Conservation (phyloP, 1,139 yeast genomes). For the Suhomyces wounanorum region DNA sequence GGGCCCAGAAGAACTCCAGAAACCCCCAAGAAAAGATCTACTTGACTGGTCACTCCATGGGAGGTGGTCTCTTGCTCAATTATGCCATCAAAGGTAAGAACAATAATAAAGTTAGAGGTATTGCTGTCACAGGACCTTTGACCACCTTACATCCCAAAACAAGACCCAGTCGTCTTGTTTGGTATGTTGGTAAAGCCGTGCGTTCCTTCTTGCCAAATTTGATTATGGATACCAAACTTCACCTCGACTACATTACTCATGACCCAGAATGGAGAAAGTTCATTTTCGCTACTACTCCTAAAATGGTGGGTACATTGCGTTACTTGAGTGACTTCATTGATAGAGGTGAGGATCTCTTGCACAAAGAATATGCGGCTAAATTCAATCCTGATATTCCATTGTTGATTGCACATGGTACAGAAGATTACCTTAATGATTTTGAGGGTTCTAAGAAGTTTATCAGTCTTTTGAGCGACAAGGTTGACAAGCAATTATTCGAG, state of each 20-base stretch:
- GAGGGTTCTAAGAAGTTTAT: slow-evolving; percentile 54
- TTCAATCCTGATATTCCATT: slow-evolving; percentile 45
- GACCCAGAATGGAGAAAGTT: slow-evolving; percentile 52
- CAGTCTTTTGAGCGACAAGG: slow-evolving; percentile 32
- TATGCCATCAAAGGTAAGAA: slow-evolving; percentile 71
- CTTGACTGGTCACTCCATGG: slow-evolving; percentile 92
- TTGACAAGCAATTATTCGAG: slow-evolving; percentile 30
- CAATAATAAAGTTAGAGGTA: slow-evolving; percentile 54
- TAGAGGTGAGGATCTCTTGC: slow-evolving; percentile 58
- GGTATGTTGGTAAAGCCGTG: slow-evolving; percentile 48
- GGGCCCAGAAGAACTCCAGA: slow-evolving; percentile 27
- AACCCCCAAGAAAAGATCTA: slow-evolving; percentile 46
- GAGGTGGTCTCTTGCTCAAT: slow-evolving; percentile 80
- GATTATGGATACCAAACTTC: slow-evolving; percentile 58
- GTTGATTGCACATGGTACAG: slow-evolving; percentile 36
- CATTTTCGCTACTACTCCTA: slow-evolving; percentile 38
- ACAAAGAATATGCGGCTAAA: slow-evolving; percentile 42
- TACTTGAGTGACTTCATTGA: slow-evolving; percentile 62
- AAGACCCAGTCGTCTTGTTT: slow-evolving; percentile 53
- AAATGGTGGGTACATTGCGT: slow-evolving; percentile 45
- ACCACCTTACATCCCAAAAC: slow-evolving; percentile 60
- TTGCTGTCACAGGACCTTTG: slow-evolving; percentile 68
- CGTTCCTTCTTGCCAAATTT: slow-evolving; percentile 54
- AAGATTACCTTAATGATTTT: slow-evolving; percentile 54
- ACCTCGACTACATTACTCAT: slow-evolving; percentile 56